phyloP scores from a whole-genome alignment of 2,329 filamentous ascomycete species.

The Paecilomyces sp. region DNA sequence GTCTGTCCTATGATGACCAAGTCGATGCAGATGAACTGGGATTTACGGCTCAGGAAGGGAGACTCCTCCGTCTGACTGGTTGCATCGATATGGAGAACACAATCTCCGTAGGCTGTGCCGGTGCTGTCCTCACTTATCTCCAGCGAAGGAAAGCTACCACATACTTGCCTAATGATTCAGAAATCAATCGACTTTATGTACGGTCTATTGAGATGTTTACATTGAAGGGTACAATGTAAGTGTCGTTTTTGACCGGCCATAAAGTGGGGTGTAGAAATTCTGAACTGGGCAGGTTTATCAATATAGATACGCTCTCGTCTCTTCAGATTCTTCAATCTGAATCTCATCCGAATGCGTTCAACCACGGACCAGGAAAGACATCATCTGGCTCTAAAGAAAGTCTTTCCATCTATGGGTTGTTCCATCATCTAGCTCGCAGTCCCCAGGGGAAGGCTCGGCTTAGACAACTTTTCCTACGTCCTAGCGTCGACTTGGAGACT shows the following conservation, averaged over 20 bases:
- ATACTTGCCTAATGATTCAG: constrained; percentile 54
- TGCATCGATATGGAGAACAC: constrained; percentile 67
- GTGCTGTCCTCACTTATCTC: constrained; percentile 76
- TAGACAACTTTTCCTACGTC: constrained; percentile 74
- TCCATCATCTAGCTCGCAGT: constrained; percentile 66
- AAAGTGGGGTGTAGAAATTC: constrained; percentile 1
- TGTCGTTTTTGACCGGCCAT: background rate
- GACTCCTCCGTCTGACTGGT: constrained; percentile 61
- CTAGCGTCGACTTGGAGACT: constrained; percentile 58
- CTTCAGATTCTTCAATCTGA: constrained; percentile 82
- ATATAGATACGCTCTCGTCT: constrained; percentile 69
- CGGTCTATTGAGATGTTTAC: constrained; percentile 67
- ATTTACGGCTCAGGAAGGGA: constrained; percentile 53
- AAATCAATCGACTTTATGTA: constrained; percentile 53
- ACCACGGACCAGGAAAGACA: constrained; percentile 58
- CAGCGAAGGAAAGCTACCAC: constrained; percentile 59
- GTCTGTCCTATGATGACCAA: constrained; percentile 36
- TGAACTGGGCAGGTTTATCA: constrained; percentile 63
- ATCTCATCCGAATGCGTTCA: constrained; percentile 72
- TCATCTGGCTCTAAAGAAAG: constrained; percentile 67
- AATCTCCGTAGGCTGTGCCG: constrained; percentile 73
- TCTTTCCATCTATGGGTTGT: constrained; percentile 76
- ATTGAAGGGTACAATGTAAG: constrained; percentile 54
- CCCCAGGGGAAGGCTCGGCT: constrained; percentile 69
- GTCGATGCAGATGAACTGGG: constrained; percentile 32